Percentiles rank a stretch among this genome's conserved stretches.
Conservation (phyloP, 225 moss, liverwort and hornwort genomes). For the Physcomitrium patens region DNA sequence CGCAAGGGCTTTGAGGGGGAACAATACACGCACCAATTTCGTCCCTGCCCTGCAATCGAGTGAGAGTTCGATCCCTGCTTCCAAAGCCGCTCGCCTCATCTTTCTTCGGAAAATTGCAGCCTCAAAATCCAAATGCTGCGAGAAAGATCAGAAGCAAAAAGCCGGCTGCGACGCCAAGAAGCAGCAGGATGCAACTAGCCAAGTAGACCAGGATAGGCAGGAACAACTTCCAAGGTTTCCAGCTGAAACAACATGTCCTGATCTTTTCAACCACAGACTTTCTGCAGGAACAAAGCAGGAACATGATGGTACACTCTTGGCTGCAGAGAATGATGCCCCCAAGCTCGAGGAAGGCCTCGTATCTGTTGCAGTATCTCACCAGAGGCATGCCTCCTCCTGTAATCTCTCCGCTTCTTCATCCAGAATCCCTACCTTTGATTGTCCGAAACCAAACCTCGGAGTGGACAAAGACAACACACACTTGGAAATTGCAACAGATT, state of each 20-base stretch:
- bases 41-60: conserved; percentile 54
- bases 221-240: conserved; percentile 30
- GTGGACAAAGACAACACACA: too few species aligned
- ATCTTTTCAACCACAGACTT: conserved; percentile 38
- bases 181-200: too few species aligned
- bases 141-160: conserved; percentile 33
- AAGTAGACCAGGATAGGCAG: conserved; percentile 22
- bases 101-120: conserved; percentile 70
- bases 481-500: too few species aligned
- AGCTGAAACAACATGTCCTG: conserved; percentile 34
- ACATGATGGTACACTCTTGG: conserved; percentile 19
- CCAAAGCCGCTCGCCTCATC: conserved; percentile 87
- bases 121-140: conserved; percentile 34
- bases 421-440: not conserved
- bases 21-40: conserved; percentile 93
- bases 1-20: conserved; percentile 76
- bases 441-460: conserved; percentile 24
- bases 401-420: not conserved
- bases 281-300: conserved; percentile 30
- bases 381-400: conserved; percentile 23
- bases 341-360: conserved; percentile 32
- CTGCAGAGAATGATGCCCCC: conserved; percentile 17
- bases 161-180: not conserved
- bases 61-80: conserved; percentile 58
- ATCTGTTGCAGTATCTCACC: conserved; percentile 33